Evolutionary conservation across 352 stramenopile genomes (phyloP).

Genomic region (Phytophthora quininea): DNA sequence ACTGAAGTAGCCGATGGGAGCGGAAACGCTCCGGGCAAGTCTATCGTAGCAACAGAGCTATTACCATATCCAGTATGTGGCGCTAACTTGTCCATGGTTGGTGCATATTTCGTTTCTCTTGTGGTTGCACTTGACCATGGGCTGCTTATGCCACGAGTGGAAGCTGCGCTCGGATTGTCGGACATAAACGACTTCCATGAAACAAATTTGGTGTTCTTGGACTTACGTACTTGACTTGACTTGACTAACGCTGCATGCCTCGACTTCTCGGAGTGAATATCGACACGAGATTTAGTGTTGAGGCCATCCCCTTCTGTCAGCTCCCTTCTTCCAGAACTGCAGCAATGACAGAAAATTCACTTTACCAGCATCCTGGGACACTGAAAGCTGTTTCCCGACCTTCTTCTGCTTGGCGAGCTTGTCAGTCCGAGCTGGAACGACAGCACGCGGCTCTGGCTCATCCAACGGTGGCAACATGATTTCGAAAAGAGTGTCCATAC

Average conservation of each 20-base stretch:
- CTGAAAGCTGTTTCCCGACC: conserved; percentile 13
- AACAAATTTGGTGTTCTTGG: conserved; percentile 61
- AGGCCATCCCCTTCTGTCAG: background rate
- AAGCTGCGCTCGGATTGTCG: conserved; percentile 10
- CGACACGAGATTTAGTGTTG: background rate
- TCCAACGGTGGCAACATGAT: conserved; percentile 55
- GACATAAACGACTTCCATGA: conserved; percentile 56
- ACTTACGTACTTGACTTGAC: conserved; percentile 30
- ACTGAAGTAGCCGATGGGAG: conserved; percentile 23
- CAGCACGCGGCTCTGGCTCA: conserved; percentile 2
- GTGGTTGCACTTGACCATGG: conserved; percentile 18
- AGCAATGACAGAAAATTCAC: background rate
- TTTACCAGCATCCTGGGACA: conserved; percentile 5
- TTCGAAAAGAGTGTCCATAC: conserved; percentile 69
- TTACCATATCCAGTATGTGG: background rate
- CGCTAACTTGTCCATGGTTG: conserved; percentile 5
- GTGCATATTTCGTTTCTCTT: conserved; percentile 8
- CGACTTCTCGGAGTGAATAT: background rate
- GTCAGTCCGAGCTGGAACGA: background rate
- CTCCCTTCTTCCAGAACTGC: conserved; percentile 3
- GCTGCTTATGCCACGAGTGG: conserved; percentile 1
- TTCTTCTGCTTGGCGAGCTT: conserved; percentile 23
- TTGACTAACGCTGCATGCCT: background rate
- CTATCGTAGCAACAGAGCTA: background rate
- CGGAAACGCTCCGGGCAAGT: conserved; percentile 28